These are phyloP conservation scores for Phytophthora fragariaefolia DNA, from an alignment of 352 stramenopile genomes.

Conservation along the genomic window DNA sequence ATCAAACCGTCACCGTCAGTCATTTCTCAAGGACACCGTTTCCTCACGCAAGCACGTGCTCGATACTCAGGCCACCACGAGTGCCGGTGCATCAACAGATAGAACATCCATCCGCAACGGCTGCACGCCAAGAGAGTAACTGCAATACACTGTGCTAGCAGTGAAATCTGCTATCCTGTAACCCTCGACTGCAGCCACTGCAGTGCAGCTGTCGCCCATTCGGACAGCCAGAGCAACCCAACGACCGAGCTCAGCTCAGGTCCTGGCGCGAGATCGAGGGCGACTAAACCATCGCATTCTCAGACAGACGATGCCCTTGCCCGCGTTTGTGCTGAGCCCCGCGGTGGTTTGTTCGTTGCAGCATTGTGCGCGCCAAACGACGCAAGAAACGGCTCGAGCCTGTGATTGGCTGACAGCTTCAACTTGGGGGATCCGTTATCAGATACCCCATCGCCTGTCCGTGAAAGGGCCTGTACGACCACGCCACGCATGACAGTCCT, in stretches of 20 bases:
- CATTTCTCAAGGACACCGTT: neutral
- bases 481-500: too few species aligned
- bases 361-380: slow-evolving; percentile 7
- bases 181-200: neutral
- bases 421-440: slow-evolving; percentile 34
- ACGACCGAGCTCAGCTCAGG: neutral
- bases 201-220: neutral
- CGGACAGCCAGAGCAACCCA: neutral
- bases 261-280: neutral
- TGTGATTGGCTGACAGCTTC: slow-evolving; percentile 27
- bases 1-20: neutral
- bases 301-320: neutral
- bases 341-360: neutral
- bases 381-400: slow-evolving; percentile 8
- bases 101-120: too few species aligned
- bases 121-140: too few species aligned
- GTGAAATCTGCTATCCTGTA: neutral
- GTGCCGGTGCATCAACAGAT: too few species aligned
- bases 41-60: slow-evolving; percentile 2
- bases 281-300: neutral
- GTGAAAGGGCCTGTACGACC: neutral
- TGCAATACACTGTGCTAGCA: too few species aligned
- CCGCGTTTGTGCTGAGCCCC: neutral
- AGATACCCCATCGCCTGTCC: slow-evolving; percentile 27
- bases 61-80: neutral